Percentiles rank a stretch among this genome's conserved stretches.
Evolutionary conservation across 345 rosid genomes (phyloP).

Genomic region (Aquilaria sinensis): DNA sequence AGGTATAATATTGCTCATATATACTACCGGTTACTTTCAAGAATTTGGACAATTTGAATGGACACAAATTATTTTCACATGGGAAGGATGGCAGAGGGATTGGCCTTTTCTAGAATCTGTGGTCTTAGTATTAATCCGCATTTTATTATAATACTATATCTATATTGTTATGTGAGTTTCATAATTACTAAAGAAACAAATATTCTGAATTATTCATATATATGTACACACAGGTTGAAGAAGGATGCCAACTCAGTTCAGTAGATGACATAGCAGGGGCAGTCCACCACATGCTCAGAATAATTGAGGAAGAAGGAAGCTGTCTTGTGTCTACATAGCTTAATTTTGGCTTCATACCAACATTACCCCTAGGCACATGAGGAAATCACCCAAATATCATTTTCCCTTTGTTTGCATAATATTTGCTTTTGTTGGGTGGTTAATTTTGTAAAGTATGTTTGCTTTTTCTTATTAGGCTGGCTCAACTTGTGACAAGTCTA

Average conservation of each 20-base stretch:
- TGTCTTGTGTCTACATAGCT: constrained; percentile 16
- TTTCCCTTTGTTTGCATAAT: not conserved
- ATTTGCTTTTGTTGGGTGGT: not conserved
- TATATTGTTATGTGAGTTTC: not conserved
- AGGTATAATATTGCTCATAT: too few relatives aligned
- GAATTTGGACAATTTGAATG: too few relatives aligned
- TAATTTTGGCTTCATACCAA: constrained; percentile 9
- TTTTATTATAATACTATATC: not conserved
- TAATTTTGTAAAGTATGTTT: not conserved
- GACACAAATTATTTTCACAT: not conserved
- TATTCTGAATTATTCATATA: constrained; percentile 3
- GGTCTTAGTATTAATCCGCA: not conserved
- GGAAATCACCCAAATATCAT: constrained; percentile 17
- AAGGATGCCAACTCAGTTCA: constrained; percentile 76
- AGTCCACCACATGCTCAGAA: constrained; percentile 75
- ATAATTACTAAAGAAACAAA: too few relatives aligned
- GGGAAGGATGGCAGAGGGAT: not conserved
- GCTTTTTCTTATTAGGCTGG: not conserved
- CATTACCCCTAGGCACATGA: constrained; percentile 12
- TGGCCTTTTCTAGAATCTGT: not conserved
- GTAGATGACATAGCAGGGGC: constrained; percentile 89
- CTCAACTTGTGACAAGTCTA: not conserved
- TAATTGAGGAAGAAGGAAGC: constrained; percentile 47
- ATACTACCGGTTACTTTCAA: too few relatives aligned
- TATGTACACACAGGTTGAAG: constrained; percentile 52